Evolutionary conservation across 306 rosid species (phyloP).

Genomic region (Quercus suber): DNA sequence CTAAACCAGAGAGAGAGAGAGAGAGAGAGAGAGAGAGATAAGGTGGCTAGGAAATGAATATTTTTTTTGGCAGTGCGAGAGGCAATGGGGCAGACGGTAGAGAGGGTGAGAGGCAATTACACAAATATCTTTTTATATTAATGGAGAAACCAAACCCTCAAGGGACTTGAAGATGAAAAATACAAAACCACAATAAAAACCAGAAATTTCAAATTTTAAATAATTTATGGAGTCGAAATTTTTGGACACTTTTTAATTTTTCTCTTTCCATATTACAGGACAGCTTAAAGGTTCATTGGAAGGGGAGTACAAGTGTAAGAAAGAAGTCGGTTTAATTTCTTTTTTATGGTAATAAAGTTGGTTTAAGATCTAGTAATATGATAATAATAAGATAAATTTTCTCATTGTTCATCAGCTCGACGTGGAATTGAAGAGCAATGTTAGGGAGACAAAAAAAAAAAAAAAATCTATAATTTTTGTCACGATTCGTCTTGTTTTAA

Average conservation of each 20-base stretch:
- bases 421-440: no score
- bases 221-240: neutral
- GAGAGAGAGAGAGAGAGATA: constrained; percentile 30
- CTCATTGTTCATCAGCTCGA: no score
- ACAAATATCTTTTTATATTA: constrained; percentile 30
- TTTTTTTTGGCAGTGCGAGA: constrained; percentile 7
- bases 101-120: no score
- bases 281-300: neutral
- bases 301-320: neutral
- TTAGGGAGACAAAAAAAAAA: no score
- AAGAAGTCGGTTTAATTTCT: neutral
- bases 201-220: neutral
- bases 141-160: constrained; percentile 9
- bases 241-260: no score
- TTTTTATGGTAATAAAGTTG: no score
- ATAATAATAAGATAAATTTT: no score
- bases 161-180: neutral
- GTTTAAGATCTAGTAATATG: no score
- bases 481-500: no score
- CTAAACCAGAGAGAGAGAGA: neutral
- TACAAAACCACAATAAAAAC: neutral
- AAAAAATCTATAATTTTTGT: no score
- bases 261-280: no score
- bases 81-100: neutral
- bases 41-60: constrained; percentile 22